These are phyloP conservation scores for Metschnikowia drakensbergensis DNA, from an alignment of 805 yeast genomes.

Conservation along the genomic window DNA sequence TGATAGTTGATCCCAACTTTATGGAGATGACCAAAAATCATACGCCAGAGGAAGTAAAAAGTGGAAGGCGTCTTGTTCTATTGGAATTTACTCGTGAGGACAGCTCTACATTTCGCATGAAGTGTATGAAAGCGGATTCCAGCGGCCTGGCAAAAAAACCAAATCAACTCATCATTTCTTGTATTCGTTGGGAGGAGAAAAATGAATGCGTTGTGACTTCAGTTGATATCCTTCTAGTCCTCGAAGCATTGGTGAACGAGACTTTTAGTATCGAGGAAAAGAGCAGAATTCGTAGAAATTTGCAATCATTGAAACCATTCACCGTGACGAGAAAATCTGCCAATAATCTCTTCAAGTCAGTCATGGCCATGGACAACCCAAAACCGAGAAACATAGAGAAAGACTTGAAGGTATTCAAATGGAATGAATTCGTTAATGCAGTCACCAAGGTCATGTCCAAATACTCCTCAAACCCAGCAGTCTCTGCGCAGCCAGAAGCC, in stretches of 20 bases:
- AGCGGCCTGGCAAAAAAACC: slow-evolving; percentile 34
- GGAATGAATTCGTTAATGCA: slow-evolving; percentile 54
- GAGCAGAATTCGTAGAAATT: slow-evolving; percentile 62
- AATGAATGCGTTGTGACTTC: slow-evolving; percentile 53
- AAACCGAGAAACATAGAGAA: slow-evolving; percentile 68
- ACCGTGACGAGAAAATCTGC: slow-evolving; percentile 48
- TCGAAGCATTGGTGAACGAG: slow-evolving; percentile 55
- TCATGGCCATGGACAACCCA: slow-evolving; percentile 62
- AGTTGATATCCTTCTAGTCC: slow-evolving; percentile 55
- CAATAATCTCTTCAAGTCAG: slow-evolving; percentile 23
- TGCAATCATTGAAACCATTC: slow-evolving; percentile 58
- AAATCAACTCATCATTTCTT: slow-evolving; percentile 49
- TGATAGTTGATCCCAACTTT: slow-evolving; percentile 29
- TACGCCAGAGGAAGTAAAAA: slow-evolving; percentile 41
- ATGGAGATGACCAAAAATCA: slow-evolving; percentile 41
- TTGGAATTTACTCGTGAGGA: slow-evolving; percentile 34
- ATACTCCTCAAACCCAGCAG: slow-evolving; percentile 35
- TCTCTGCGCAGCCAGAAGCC: neutral
- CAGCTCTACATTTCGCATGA: slow-evolving; percentile 11
- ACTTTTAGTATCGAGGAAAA: slow-evolving; percentile 63
- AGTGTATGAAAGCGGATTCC: slow-evolving; percentile 19
- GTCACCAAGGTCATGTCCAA: slow-evolving; percentile 55
- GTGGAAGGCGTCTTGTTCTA: slow-evolving; percentile 46
- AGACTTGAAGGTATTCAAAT: slow-evolving; percentile 62
- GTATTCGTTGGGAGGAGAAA: slow-evolving; percentile 54